These are phyloP conservation scores for Geosmithia flava DNA, from an alignment of 2,329 filamentous ascomycete species.

Conservation along the genomic window DNA sequence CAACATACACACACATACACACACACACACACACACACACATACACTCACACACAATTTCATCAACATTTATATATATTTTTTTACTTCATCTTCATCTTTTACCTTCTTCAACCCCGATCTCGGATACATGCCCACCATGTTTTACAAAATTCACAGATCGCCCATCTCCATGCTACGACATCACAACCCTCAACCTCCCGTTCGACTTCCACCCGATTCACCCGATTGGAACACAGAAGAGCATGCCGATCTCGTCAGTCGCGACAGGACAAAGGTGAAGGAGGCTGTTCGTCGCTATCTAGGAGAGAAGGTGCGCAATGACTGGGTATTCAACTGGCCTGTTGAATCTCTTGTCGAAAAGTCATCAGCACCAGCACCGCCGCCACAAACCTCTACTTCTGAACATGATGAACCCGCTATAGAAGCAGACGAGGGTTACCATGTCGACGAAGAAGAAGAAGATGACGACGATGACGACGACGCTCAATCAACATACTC, in stretches of 20 bases:
- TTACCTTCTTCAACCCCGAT: too few species aligned
- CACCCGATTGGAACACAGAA: constrained; percentile 25
- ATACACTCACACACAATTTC: too few species aligned
- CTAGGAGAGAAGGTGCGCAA: constrained; percentile 40
- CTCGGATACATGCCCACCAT: constrained; percentile 15
- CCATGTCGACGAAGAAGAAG: constrained; percentile 16
- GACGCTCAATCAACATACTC: constrained; percentile 42
- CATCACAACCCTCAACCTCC: constrained; percentile 13
- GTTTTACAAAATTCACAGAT: constrained; percentile 42
- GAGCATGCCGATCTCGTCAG: constrained; percentile 50
- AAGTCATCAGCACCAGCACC: not conserved
- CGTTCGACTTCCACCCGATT: constrained; percentile 7
- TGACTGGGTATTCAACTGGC: constrained; percentile 51
- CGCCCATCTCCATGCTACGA: constrained; percentile 38
- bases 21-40: too few species aligned
- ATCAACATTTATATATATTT: too few species aligned
- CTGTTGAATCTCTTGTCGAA: constrained; percentile 7
- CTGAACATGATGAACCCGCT: not conserved
- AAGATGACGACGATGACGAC: constrained; percentile 28
- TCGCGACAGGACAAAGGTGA: constrained; percentile 49
- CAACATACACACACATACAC: too few species aligned
- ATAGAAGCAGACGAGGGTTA: constrained; percentile 21
- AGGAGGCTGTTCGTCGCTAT: constrained; percentile 47
- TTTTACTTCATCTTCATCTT: too few species aligned
- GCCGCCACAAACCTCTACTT: not conserved